Evolutionary conservation across 2,329 filamentous ascomycete genomes (phyloP), one percentile per base, ranked within the genome.

Genomic region (Intubia oerlemansii): DNA sequence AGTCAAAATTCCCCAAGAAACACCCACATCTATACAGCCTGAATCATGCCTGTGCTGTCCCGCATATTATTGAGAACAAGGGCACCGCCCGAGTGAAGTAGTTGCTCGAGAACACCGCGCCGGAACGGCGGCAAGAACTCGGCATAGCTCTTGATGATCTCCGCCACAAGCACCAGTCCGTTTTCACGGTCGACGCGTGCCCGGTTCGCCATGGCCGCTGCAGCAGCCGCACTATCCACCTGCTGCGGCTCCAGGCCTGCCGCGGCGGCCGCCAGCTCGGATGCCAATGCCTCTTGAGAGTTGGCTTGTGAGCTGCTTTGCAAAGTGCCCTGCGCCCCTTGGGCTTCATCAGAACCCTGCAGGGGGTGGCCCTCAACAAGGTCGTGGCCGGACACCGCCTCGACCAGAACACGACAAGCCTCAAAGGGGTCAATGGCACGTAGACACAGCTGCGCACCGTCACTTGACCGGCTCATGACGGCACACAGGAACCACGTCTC

Each of bases 401-500:
- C 48, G 1, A 50, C 48, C 2, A 72, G 47, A 2, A 50, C 49
- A 17, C 48, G 44, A 28, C 56, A 51, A 1, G 57, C 50, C n/a
- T 50, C 52, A 1, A 50, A 41, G 1, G 53, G 45, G 8, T 51
- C 42, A 25, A 69, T 43, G 2, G 57, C 44, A 10, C 48, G 45
- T 7, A 52, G 38, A 12, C 65, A 54, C 9, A 60, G 45, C 2
- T 43, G 39, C 2, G 60, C 57, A 7, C 65, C 64, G 20, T 62
- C 56, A 2, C 41, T 32, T 2, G 57, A 56, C 17, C 64, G 54
- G 23, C 57, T 56, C 55, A 72, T 63, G 19, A 73, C 53, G 3
- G 68, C 68, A 29, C 70, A 54, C 5, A 68, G 57, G 36, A 73
- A 72, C 57, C 66, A 65, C 3, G 59, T 55, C 41, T 74, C 68